phyloP scores from a whole-genome alignment of 2,329 filamentous ascomycete genomes.

The Ophiosphaerella narmari region DNA sequence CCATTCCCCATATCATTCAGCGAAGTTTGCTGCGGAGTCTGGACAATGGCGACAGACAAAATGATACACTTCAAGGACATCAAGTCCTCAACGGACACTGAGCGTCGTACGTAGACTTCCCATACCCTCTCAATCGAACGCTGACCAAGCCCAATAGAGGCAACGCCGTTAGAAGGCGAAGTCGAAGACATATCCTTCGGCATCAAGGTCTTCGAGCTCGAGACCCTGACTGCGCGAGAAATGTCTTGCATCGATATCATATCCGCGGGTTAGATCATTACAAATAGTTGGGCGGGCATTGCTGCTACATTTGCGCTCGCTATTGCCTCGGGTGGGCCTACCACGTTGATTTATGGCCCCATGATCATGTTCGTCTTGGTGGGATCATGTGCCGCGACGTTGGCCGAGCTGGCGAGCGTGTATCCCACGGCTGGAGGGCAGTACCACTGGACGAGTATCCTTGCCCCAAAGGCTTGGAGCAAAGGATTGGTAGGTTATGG shows the following conservation, averaged over 20 bases:
- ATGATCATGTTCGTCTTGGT: slow-evolving; percentile 19
- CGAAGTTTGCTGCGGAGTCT: no score
- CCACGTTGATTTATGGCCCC: slow-evolving; percentile 17
- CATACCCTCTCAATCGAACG: neutral
- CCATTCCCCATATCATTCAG: no score
- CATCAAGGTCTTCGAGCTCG: slow-evolving; percentile 12
- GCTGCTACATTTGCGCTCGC: slow-evolving; percentile 18
- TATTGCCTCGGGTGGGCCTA: slow-evolving; percentile 16
- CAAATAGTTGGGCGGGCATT: slow-evolving; percentile 22
- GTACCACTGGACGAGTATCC: slow-evolving; percentile 25
- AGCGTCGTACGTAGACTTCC: neutral
- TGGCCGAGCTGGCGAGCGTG: slow-evolving; percentile 38
- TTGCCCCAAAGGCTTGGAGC: slow-evolving; percentile 50
- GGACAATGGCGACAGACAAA: neutral
- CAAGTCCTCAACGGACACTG: neutral
- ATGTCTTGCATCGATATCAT: slow-evolving; percentile 19
- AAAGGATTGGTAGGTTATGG: slow-evolving; percentile 10
- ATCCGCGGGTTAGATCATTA: slow-evolving; percentile 21
- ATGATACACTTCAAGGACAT: neutral
- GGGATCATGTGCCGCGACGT: slow-evolving; percentile 13
- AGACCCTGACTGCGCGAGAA: slow-evolving; percentile 7
- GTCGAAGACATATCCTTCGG: slow-evolving; percentile 4
- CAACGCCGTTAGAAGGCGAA: slow-evolving; percentile 6
- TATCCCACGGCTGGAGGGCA: slow-evolving; percentile 36
- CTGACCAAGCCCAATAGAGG: neutral